Evolutionary conservation across 202 grass and related monocot species (phyloP).

Genomic region (Setaria viridis): DNA sequence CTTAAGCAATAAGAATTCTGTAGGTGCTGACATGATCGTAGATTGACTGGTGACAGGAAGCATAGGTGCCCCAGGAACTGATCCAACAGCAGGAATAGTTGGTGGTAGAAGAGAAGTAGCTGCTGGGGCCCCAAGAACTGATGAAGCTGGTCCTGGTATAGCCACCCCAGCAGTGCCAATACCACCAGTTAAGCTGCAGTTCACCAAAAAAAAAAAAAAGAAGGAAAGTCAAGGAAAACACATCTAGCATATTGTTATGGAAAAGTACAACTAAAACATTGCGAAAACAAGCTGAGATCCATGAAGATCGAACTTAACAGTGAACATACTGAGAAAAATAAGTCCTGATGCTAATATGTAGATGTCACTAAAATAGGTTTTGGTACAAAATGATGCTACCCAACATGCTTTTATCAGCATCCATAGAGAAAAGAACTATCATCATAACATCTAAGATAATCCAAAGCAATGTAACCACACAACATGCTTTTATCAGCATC

Average conservation of each 20-base stretch:
- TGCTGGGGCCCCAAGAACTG: slow-evolving; percentile 63
- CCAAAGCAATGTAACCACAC: too few species aligned
- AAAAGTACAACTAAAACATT: background rate
- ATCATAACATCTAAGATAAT: too few species aligned
- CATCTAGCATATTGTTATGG: background rate
- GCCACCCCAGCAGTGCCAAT: slow-evolving; percentile 56
- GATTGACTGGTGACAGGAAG: slow-evolving; percentile 61
- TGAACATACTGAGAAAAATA: slow-evolving; percentile 1
- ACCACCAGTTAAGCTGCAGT: slow-evolving; percentile 60
- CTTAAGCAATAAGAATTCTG: slow-evolving; percentile 88
- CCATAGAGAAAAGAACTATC: background rate
- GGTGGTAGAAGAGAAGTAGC: slow-evolving; percentile 56
- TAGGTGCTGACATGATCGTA: slow-evolving; percentile 60
- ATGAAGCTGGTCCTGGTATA: slow-evolving; percentile 62
- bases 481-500: background rate
- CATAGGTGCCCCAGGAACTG: slow-evolving; percentile 60
- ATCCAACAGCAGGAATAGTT: slow-evolving; percentile 57
- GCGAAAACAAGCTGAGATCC: background rate
- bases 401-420: background rate
- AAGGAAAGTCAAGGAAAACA: background rate
- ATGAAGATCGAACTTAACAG: slow-evolving; percentile 12
- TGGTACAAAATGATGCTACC: background rate
- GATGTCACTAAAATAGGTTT: background rate
- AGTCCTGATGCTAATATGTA: background rate
- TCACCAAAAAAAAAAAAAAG: slow-evolving; percentile 18